phyloP scores from a whole-genome alignment of 495 filamentous ascomycete genomes.

The Sporormia fimetaria region DNA sequence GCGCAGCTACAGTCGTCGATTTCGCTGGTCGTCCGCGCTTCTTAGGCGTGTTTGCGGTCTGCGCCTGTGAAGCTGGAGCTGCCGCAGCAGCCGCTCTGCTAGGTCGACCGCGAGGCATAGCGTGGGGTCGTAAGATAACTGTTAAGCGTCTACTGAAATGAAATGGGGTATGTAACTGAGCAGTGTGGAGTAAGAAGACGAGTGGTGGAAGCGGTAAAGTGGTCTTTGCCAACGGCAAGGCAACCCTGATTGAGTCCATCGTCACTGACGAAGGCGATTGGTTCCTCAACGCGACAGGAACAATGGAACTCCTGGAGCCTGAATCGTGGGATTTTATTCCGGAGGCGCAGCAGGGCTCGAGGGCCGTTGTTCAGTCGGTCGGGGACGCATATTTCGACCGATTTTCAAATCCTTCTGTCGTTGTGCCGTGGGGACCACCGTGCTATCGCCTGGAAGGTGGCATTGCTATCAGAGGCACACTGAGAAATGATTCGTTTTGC shows the following conservation, averaged over 20 bases:
- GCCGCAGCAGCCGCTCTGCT: too few relatives aligned
- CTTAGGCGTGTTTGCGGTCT: conserved; percentile 3
- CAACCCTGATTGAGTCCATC: conserved; percentile 3
- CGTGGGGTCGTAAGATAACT: too few relatives aligned
- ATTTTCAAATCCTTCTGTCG: conserved; percentile 33
- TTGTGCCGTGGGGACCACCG: conserved; percentile 37
- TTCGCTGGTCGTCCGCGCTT: conserved; percentile 8
- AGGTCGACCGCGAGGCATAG: too few relatives aligned
- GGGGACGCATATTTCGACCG: conserved; percentile 22
- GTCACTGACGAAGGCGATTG: conserved; percentile 4
- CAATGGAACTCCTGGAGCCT: background rate
- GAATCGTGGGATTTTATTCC: conserved; percentile 1
- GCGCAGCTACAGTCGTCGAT: background rate
- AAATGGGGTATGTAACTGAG: too few relatives aligned
- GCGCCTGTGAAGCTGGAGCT: too few relatives aligned
- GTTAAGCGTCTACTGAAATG: too few relatives aligned
- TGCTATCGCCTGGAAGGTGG: conserved; percentile 40
- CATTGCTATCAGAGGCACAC: background rate
- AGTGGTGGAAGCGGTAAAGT: too few relatives aligned
- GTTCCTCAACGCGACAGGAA: conserved; percentile 3
- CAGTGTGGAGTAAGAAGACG: too few relatives aligned
- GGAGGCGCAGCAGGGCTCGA: conserved; percentile 2
- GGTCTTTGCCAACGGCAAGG: background rate
- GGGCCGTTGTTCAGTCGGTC: conserved; percentile 4
- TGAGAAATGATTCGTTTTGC: conserved; percentile 1